Conservation (phyloP, 2,329 filamentous ascomycete genomes). For the Didymella pinodella region DNA sequence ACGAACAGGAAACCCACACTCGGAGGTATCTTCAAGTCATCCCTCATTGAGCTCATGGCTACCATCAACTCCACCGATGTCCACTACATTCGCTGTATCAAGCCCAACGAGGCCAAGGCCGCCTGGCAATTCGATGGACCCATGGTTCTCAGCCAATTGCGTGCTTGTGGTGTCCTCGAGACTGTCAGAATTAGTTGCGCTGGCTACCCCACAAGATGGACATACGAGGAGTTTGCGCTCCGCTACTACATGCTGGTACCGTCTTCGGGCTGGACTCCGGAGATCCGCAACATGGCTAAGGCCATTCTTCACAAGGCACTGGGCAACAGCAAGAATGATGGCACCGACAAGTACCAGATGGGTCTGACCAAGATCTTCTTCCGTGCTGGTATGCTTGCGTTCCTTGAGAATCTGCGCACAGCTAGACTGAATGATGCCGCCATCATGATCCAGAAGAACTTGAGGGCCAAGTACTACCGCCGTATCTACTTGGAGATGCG, state of each 20-base stretch:
- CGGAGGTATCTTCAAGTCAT: constrained; percentile 98
- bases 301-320: constrained; percentile 89
- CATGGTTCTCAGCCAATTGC: constrained; percentile 96
- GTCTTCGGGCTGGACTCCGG: constrained; percentile 87
- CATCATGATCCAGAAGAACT: constrained; percentile 98
- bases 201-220: constrained; percentile 97
- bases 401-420: constrained; percentile 92
- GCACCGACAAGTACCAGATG: constrained; percentile 94
- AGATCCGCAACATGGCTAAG: constrained; percentile 93
- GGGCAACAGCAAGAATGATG: constrained; percentile 67
- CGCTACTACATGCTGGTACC: constrained; percentile 98
- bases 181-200: constrained; percentile 97
- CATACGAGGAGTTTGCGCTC: constrained; percentile 96
- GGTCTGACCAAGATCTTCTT: constrained; percentile 99
- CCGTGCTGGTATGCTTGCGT: constrained; percentile 97
- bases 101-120: constrained; percentile 96
- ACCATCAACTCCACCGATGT: constrained; percentile 99
- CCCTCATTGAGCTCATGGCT: constrained; percentile 95
- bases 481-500: constrained; percentile 88
- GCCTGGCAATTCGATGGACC: constrained; percentile 98
- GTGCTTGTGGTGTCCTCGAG: constrained; percentile 98
- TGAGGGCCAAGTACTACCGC: constrained; percentile 93
- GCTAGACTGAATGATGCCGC: constrained; percentile 90
- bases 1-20: constrained; percentile 96
- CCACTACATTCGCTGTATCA: constrained; percentile 99